Evolutionary conservation across 225 moss, liverwort and hornwort genomes (phyloP), one percentile per base, ranked within the genome.

Genomic region (Polytrichum commune): DNA sequence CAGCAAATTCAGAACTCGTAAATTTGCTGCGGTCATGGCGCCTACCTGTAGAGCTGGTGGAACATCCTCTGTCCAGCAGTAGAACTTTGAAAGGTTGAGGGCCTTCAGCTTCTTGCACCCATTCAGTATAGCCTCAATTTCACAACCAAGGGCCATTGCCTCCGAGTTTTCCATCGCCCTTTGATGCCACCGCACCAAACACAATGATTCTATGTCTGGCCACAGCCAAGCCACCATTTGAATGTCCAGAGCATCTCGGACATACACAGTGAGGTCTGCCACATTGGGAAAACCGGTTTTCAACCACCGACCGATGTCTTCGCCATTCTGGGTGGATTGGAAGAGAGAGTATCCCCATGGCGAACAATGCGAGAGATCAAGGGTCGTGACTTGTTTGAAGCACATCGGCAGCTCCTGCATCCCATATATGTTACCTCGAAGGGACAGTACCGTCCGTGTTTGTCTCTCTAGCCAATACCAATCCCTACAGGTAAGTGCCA

Each of bases 331-430:
- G 4, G 89, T 82, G 35, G 84, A 81, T 74, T 90, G 90, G 32
- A 95, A 98, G 54, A 93, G 75, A 19, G 97, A 98, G 26, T 88
- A 91, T 18, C 97, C 97, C 95, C 95, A 98, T 1, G 97, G 93
- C 13, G 95, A 93, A 74, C 88, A 90, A n/a, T 78, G 82, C 13
- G 90, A 87, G 32, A 98, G 86, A 68, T 98, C 93, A 10, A 98
- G 78, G 53, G 67, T 61, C 1, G 81, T 85, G 4, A 95, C 79
- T 27, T 84, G 85, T 20, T 85, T 77, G 63, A 92, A 98, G 33
- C 86, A 90, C 56, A 72, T 75, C 0, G 92, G 91, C 2, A 95
- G 65, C 69, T 65, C 80, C 1, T 81, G 76, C 73, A 90, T 78
- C 57, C 80, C 74, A 55, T 79, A 78, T 22, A 95, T 82, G 70